Evolutionary conservation across 169 alveolate species (phyloP), one percentile per base, ranked within the genome.

Genomic region (Plasmodium billcollinsi): DNA sequence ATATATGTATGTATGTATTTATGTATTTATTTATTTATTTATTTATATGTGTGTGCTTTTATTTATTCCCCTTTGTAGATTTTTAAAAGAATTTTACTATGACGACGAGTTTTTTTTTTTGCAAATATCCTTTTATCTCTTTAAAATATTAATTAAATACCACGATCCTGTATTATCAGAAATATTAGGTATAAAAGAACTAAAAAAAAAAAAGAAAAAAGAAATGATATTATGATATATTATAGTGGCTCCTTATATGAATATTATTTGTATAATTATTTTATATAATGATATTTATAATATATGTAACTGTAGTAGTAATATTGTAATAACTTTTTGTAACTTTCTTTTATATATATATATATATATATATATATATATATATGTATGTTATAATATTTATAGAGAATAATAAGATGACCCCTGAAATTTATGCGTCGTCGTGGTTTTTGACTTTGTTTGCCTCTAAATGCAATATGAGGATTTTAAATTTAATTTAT

Each of bases 381-480:
- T 33, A 33, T 33, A 33, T 29, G 3, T 33, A 5, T 33, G 4
- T 5, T 39, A 39, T 39, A 26, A 54, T 20, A 9, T 33, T 39
- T 45, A 75, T 67, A 91, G 96, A 93, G 72, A 39, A 54, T 54
- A 89, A 91, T 61, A 74, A 66, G 45, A 91, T 92, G 76, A 73
- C 94, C 14, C 96, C 96, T 6, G 96, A 93, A 75, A 89, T 93
- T 65, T 93, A 93, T 73, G 96, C 93, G 45, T 88, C 96, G 15
- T 94, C 96, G 5, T 93, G 96, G 96, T 93, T 93, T 49, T 62
- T 93, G 29, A 93, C 96, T 15, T 72, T 93, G 52, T 93, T 93
- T 59, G 93, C 96, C 1, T 93, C 96, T 11, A 93, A 93, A 74
- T 86, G 90, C 69, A 73, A 85, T 45, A 61, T 93, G 61, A 72